Percentiles rank a stretch among this genome's conserved stretches.
These are phyloP conservation scores for Exserohilum turcica DNA, from an alignment of 2,329 filamentous ascomycete genomes.

Conservation along the genomic window DNA sequence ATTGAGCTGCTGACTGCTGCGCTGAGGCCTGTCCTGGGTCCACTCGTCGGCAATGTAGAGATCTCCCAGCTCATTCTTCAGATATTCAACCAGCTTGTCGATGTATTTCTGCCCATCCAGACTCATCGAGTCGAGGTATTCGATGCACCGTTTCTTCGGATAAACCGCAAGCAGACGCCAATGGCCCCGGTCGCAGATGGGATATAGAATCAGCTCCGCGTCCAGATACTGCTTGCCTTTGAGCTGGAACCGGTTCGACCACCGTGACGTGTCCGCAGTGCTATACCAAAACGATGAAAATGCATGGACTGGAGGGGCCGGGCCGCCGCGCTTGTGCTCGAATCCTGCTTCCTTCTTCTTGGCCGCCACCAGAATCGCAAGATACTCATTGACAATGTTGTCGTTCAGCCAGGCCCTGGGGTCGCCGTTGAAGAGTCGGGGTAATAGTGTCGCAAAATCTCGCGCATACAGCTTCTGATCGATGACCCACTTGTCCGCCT, in stretches of 20 bases:
- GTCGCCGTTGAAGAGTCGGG: slow-evolving; percentile 36
- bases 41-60: slow-evolving; percentile 65
- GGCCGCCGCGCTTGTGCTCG: slow-evolving; percentile 60
- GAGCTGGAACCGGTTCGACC: slow-evolving; percentile 50
- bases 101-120: slow-evolving; percentile 44
- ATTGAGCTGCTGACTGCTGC: slow-evolving; percentile 65
- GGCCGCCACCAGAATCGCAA: slow-evolving; percentile 64
- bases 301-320: slow-evolving; percentile 64
- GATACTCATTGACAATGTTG: slow-evolving; percentile 71
- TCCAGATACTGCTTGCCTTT: slow-evolving; percentile 62
- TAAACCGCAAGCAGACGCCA: slow-evolving; percentile 75
- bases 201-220: slow-evolving; percentile 71
- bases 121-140: slow-evolving; percentile 72
- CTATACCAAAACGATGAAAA: slow-evolving; percentile 71
- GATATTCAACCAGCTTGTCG: slow-evolving; percentile 54
- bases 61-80: slow-evolving; percentile 63
- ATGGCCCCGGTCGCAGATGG: slow-evolving; percentile 67
- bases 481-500: slow-evolving; percentile 18
- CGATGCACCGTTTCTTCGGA: slow-evolving; percentile 63
- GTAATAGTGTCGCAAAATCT: slow-evolving; percentile 66
- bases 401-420: slow-evolving; percentile 75
- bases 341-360: slow-evolving; percentile 62
- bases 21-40: slow-evolving; percentile 56
- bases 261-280: slow-evolving; percentile 54
- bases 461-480: slow-evolving; percentile 55